These are phyloP conservation scores for Fagus crenata DNA, from an alignment of 306 rosid genomes.

Conservation along the genomic window DNA sequence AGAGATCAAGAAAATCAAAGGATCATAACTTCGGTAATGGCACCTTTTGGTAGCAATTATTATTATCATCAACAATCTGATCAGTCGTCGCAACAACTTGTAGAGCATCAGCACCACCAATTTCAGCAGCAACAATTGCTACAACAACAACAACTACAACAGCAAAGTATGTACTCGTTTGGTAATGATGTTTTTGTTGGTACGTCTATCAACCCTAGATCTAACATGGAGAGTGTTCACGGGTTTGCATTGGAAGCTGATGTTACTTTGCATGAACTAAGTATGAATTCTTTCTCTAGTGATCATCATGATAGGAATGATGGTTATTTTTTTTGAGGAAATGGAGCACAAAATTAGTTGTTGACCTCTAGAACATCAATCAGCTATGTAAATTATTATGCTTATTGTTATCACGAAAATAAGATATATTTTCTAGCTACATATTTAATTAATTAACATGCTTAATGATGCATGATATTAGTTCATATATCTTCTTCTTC, in stretches of 20 bases:
- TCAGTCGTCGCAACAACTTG: slow-evolving; percentile 21
- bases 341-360: not conserved
- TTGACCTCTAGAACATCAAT: not conserved
- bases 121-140: slow-evolving; percentile 11
- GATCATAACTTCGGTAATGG: not conserved
- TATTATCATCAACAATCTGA: slow-evolving; percentile 25
- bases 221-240: not conserved
- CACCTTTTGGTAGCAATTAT: slow-evolving; percentile 15
- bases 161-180: slow-evolving; percentile 19
- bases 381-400: not conserved
- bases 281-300: not conserved
- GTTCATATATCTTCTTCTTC: not conserved
- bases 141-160: slow-evolving; percentile 2
- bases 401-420: not conserved
- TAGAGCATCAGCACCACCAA: slow-evolving; percentile 25
- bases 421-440: not conserved
- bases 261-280: not conserved
- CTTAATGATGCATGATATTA: not conserved
- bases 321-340: slow-evolving; percentile 5
- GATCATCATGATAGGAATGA: not conserved
- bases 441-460: no score
- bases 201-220: not conserved
- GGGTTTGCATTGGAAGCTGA: not conserved
- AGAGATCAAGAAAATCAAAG: slow-evolving; percentile 28
- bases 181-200: slow-evolving; percentile 13